Percentiles rank a stretch among this genome's conserved stretches.
phyloP scores from a whole-genome alignment of 495 filamentous ascomycete genomes.

The Hypomontagnella monticulosa region DNA sequence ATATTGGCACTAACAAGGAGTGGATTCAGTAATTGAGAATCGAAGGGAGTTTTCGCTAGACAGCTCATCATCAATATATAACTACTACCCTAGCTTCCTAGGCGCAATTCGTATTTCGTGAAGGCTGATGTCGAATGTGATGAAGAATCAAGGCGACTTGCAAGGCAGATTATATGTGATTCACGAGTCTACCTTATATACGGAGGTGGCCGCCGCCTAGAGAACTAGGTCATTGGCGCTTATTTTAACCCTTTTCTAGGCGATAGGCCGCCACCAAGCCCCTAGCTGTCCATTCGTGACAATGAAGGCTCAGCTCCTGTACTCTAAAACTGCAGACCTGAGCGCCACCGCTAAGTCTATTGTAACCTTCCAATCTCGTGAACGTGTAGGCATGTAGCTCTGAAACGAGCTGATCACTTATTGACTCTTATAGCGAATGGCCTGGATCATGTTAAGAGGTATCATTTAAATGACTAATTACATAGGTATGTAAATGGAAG shows the following conservation, averaged over 20 bases:
- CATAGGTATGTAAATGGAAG: too few species aligned
- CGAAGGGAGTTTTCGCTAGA: background rate
- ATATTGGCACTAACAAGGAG: background rate
- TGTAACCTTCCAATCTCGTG: background rate
- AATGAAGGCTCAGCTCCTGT: slow-evolving; percentile 1
- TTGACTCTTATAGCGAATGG: too few species aligned
- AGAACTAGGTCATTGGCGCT: slow-evolving; percentile 1
- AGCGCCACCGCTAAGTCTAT: background rate
- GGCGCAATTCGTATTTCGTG: background rate
- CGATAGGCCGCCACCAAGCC: background rate
- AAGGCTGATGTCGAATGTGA: background rate
- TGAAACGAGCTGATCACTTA: too few species aligned
- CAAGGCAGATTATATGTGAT: slow-evolving; percentile 16
- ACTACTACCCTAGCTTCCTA: background rate
- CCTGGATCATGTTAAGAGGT: too few species aligned
- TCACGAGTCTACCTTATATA: background rate
- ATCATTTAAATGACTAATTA: too few species aligned
- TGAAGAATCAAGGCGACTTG: slow-evolving; percentile 11
- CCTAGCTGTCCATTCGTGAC: background rate
- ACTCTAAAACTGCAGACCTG: background rate
- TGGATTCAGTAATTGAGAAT: background rate
- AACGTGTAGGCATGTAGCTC: too few species aligned
- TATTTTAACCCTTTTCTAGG: slow-evolving; percentile 1
- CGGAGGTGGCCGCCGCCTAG: slow-evolving; percentile 2
- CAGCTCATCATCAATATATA: slow-evolving; percentile 2